A percentile compares a stretch with the other conserved stretches of the same genome.
Conservation (phyloP, 768 basidiomycete species). For the Dioszegia crocea region DNA sequence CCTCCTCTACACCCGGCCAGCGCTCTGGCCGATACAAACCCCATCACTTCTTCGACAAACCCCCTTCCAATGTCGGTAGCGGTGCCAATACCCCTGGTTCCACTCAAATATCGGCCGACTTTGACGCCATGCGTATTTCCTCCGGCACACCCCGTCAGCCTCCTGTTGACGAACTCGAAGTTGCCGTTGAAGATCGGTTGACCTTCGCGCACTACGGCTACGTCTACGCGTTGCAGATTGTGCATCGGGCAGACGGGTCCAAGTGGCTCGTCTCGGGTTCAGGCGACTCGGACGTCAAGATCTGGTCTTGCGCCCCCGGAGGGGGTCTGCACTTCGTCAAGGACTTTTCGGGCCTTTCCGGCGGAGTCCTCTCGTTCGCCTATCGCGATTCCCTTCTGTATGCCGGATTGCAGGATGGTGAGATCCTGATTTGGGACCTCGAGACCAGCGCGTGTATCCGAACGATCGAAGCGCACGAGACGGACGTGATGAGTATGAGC, state of each 20-base stretch:
- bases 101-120: not conserved
- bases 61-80: constrained; percentile 64
- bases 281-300: constrained; percentile 83
- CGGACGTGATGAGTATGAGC: constrained; percentile 77
- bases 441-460: constrained; percentile 83
- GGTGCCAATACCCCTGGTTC: constrained; percentile 35
- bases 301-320: constrained; percentile 33
- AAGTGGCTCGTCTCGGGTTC: constrained; percentile 74
- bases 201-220: constrained; percentile 93
- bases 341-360: constrained; percentile 51
- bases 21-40: constrained; percentile 47
- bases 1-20: constrained; percentile 11
- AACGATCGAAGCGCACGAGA: constrained; percentile 80
- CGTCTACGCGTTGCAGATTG: constrained; percentile 72
- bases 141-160: constrained; percentile 7
- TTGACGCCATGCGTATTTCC: not conserved
- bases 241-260: constrained; percentile 47
- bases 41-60: constrained; percentile 90
- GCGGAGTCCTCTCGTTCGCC: constrained; percentile 77
- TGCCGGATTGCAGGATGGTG: constrained; percentile 90
- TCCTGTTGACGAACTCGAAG: constrained; percentile 44
- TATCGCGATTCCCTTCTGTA: constrained; percentile 74
- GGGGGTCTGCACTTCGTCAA: constrained; percentile 36
- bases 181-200: constrained; percentile 67
- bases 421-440: constrained; percentile 83